Evolutionary conservation across 2,329 filamentous ascomycete species (phyloP).

Genomic region (Botryotinia calthae): DNA sequence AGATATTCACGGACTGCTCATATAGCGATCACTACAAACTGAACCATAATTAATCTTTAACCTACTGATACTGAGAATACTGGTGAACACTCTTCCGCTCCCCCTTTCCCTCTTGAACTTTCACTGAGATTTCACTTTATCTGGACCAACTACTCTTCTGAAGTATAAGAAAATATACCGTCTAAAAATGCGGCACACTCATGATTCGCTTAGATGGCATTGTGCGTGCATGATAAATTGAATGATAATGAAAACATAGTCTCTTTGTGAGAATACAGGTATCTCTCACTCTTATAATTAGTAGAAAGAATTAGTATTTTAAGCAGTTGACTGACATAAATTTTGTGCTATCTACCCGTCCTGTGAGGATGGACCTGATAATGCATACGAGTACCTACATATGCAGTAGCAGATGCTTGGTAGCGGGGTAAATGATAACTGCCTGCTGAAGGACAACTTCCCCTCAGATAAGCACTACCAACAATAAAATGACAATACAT

Average conservation of each 20-base stretch:
- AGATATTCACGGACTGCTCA: background rate
- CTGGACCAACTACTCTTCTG: background rate
- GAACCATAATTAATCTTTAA: background rate
- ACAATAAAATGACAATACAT: background rate
- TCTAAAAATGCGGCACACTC: background rate
- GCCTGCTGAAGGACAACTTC: background rate
- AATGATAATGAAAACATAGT: background rate
- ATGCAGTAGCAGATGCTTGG: background rate
- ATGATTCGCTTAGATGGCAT: background rate
- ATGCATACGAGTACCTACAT: background rate
- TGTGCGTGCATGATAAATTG: no score
- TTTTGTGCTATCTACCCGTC: background rate
- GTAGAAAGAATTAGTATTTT: background rate
- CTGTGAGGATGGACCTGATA: background rate
- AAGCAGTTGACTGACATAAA: background rate
- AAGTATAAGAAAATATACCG: background rate
- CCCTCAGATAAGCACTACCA: background rate
- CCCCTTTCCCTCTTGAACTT: background rate
- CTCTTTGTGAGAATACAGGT: background rate
- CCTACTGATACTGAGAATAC: background rate
- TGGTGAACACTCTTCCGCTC: background rate
- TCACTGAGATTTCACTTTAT: background rate
- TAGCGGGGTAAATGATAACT: background rate
- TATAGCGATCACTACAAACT: background rate
- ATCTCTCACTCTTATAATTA: background rate